Evolutionary conservation across 2,329 filamentous ascomycete species (phyloP), one percentile per base, ranked within the genome.

Genomic region (Pestalotiopsis sp.): DNA sequence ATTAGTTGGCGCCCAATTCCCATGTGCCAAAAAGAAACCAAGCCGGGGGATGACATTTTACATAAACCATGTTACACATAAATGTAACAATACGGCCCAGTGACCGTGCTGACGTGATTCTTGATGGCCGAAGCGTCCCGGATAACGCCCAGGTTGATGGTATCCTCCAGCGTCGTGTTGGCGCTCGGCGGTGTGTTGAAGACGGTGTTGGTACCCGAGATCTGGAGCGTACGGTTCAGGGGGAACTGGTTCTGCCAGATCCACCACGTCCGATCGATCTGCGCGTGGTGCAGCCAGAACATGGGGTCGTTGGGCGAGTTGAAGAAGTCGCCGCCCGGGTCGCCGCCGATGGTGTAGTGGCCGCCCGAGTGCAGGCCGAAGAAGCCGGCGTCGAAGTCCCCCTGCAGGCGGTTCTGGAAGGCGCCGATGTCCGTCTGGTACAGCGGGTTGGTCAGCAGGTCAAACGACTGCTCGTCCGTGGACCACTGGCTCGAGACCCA

Each of bases 261-360:
- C 71, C 72, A 74, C 74, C 74, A 76, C 1, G 73, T 72, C 11
- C 74, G 66, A 36, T 75, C 74, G 17, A 76, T 71, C 69, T 71
- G 68, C 3, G 27, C 17, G 38, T 70, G 69, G 36, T 69, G 68
- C 2, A 68, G 68, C 68, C 66, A 71, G 64, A 69, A 69, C 59
- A 71, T 65, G 23, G 61, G 55, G 20, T 66, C 61, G 7, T 55
- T 49, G 1, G 67, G 69, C 1, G 67, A 68, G 20, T 62, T 67
- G 41, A 57, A 64, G 62, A 68, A 65, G 69, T 71, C 71, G 72
- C 73, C 76, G 45, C 75, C 78, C 14, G 79, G 79, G n/a, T 76
- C 76, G 12, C 78, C 79, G 4, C 78, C 78, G 36, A 79, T 75
- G n/a, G 77, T 78, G 67, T 79, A 80, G 66, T 81, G 79, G 0